phyloP scores from a whole-genome alignment of 352 stramenopile genomes.

The Sclerospora graminicola region DNA sequence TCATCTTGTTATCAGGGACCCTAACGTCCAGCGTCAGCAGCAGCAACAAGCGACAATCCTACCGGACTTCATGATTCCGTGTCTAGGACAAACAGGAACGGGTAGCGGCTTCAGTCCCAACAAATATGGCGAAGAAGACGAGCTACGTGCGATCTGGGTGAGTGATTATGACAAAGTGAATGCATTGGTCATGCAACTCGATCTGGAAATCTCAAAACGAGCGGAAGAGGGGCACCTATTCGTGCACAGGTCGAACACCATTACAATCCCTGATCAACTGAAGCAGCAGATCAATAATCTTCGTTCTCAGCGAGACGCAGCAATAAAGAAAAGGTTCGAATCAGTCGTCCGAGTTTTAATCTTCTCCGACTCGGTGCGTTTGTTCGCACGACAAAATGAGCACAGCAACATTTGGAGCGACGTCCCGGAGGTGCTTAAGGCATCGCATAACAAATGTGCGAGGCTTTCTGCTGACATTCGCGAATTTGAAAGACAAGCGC shows the following conservation, averaged over 20 bases:
- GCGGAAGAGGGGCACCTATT: conserved; percentile 23
- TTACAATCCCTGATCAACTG: conserved; percentile 32
- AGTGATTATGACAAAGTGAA: conserved; percentile 32
- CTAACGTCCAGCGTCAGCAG: conserved; percentile 13
- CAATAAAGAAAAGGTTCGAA: conserved; percentile 26
- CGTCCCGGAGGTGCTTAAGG: conserved; percentile 31
- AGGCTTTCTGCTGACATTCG: conserved; percentile 23
- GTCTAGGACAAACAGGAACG: conserved; percentile 2
- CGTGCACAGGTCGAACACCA: conserved; percentile 33
- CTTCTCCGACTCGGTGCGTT: conserved; percentile 37
- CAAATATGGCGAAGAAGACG: conserved; percentile 19
- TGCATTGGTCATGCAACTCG: conserved; percentile 19
- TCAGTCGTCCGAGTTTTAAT: conserved; percentile 42
- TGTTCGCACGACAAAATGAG: conserved; percentile 23
- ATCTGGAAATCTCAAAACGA: conserved; percentile 15
- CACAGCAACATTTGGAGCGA: conserved; percentile 25
- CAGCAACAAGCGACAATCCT: conserved; percentile 3
- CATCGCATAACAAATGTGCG: conserved; percentile 37
- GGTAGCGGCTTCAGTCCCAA: conserved; percentile 6
- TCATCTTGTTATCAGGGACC: conserved; percentile 14
- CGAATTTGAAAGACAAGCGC: conserved; percentile 19
- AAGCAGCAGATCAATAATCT: conserved; percentile 33
- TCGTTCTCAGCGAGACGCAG: conserved; percentile 16
- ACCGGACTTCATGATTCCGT: conserved; percentile 14
- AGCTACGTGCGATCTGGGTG: conserved; percentile 25